Percentiles rank a stretch among this genome's conserved stretches.
phyloP scores from a whole-genome alignment of 2,329 filamentous ascomycete species.

The Colletotrichum sublineola region DNA sequence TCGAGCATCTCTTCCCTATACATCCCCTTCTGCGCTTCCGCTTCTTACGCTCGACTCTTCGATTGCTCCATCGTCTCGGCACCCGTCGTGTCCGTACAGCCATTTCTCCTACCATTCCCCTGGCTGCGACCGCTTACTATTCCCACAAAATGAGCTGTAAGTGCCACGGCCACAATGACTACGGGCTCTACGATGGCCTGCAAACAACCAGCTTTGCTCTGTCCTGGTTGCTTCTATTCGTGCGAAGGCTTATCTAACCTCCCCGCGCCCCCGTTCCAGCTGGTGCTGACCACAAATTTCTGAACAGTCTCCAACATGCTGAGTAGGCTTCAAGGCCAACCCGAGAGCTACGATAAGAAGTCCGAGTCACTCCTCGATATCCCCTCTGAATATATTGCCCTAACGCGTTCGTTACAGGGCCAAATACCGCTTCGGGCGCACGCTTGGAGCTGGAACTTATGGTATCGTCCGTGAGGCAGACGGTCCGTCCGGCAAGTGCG shows the following conservation, averaged over 20 bases:
- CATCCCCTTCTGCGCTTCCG: conserved; percentile 28
- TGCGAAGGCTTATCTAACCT: not conserved
- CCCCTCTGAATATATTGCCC: conserved; percentile 37
- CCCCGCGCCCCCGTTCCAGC: not conserved
- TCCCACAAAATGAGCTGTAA: conserved; percentile 56
- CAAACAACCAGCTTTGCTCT: not conserved
- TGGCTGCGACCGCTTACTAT: conserved; percentile 7
- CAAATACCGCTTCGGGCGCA: conserved; percentile 92
- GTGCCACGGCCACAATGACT: conserved; percentile 42
- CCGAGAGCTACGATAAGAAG: conserved; percentile 99
- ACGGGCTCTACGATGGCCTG: not conserved
- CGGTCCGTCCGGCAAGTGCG: conserved; percentile 84
- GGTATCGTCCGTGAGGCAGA: conserved; percentile 98
- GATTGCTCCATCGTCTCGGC: conserved; percentile 25
- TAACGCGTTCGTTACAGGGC: conserved; percentile 64
- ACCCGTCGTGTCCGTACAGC: not conserved
- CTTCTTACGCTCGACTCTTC: conserved; percentile 35
- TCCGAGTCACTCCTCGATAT: conserved; percentile 57
- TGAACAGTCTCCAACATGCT: conserved; percentile 85
- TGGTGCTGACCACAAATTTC: conserved; percentile 45
- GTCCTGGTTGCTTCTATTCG: not conserved
- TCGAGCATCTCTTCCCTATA: conserved; percentile 18
- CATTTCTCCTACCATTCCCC: not conserved
- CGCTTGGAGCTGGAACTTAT: conserved; percentile 96
- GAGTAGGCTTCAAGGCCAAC: conserved; percentile 95